Evolutionary conservation across 106 monocot species (phyloP).

Genomic region (Acanthochlamys bracteata): DNA sequence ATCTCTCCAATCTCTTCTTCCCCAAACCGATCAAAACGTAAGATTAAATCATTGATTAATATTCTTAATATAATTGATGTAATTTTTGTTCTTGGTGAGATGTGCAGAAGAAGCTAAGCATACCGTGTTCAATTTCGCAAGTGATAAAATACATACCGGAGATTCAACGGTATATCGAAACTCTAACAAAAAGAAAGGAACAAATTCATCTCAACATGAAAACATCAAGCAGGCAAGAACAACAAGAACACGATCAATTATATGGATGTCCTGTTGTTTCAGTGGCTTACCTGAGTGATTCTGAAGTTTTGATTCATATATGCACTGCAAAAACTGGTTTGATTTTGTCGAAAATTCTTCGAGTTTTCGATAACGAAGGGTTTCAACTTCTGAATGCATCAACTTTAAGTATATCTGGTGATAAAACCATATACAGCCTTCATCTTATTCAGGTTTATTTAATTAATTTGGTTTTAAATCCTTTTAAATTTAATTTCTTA

Average conservation of each 20-base stretch:
- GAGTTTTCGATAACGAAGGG: conserved; percentile 39
- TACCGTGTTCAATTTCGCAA: conserved; percentile 40
- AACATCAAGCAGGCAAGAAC: neutral
- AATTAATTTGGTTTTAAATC: conserved; percentile 27
- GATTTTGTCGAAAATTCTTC: conserved; percentile 23
- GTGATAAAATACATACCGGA: conserved; percentile 76
- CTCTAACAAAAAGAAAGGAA: conserved; percentile 40
- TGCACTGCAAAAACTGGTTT: conserved; percentile 13
- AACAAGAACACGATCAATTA: neutral
- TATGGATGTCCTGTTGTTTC: conserved; percentile 23
- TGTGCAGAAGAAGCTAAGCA: conserved; percentile 62
- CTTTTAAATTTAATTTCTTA: neutral
- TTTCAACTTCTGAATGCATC: conserved; percentile 42
- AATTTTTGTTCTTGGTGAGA: neutral
- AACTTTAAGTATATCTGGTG: conserved; percentile 13
- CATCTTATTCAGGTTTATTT: conserved; percentile 28
- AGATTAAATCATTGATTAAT: neutral
- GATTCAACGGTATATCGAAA: conserved; percentile 40
- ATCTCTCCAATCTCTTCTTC: conserved; percentile 33
- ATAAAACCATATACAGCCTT: conserved; percentile 32
- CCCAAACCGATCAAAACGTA: conserved; percentile 23
- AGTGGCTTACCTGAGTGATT: conserved; percentile 20
- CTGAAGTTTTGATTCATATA: conserved; percentile 53
- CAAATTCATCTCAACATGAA: conserved; percentile 12
- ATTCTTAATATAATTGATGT: too few species aligned